Percentiles rank a stretch among this genome's conserved stretches.
These are phyloP conservation scores for Alternaria consortialis DNA, from an alignment of 2,329 filamentous ascomycete genomes.

Conservation along the genomic window DNA sequence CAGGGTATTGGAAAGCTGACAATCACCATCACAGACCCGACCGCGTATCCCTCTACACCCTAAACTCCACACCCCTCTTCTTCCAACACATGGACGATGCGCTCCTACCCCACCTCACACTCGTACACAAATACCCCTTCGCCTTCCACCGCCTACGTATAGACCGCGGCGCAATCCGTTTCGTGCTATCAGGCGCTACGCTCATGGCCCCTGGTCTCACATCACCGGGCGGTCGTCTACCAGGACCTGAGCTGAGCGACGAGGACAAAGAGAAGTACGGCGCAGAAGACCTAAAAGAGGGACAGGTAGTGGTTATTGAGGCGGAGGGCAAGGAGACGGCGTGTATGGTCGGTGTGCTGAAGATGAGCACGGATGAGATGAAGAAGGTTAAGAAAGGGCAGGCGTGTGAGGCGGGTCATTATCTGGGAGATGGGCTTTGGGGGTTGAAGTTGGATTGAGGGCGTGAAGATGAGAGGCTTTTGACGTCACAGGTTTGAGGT, in stretches of 20 bases:
- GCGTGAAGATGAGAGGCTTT: neutral
- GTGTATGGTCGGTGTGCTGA: constrained; percentile 85
- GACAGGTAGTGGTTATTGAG: constrained; percentile 85
- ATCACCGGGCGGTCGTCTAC: constrained; percentile 80
- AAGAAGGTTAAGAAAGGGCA: constrained; percentile 94
- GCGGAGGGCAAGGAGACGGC: constrained; percentile 94
- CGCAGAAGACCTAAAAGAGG: constrained; percentile 76
- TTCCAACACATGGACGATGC: constrained; percentile 83
- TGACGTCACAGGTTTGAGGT: neutral
- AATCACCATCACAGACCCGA: constrained; percentile 68
- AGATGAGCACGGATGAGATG: constrained; percentile 87
- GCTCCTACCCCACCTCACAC: constrained; percentile 84
- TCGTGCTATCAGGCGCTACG: constrained; percentile 90
- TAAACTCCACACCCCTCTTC: constrained; percentile 82
- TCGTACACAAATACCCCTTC: constrained; percentile 89
- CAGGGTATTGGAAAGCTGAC: constrained; percentile 9
- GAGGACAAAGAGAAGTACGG: constrained; percentile 57
- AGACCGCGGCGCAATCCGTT: constrained; percentile 94
- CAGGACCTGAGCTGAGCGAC: constrained; percentile 57
- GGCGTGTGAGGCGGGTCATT: constrained; percentile 93
- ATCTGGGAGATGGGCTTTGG: constrained; percentile 93
- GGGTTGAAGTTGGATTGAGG: constrained; percentile 68
- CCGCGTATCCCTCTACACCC: constrained; percentile 85
- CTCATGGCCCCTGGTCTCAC: constrained; percentile 97
- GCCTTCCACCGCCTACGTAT: constrained; percentile 87